Percentiles rank a stretch among this genome's conserved stretches.
Evolutionary conservation across 371 early-diverging fungal species (phyloP).

Genomic region (Umbelopsis sp.): DNA sequence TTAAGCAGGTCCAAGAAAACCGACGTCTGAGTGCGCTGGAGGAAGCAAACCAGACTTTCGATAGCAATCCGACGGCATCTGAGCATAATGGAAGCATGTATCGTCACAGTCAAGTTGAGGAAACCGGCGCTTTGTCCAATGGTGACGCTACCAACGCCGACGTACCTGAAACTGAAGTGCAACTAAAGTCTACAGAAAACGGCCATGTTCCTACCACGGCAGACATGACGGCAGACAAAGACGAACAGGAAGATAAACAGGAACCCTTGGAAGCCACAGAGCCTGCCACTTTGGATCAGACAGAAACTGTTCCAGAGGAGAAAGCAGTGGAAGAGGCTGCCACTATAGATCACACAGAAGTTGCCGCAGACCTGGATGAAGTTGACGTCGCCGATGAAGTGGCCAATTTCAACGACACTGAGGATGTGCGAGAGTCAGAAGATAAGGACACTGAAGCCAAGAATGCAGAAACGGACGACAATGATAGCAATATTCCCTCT

Average conservation of each 20-base stretch:
- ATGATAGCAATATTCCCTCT: constrained; percentile 63
- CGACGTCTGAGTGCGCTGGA: constrained; percentile 17
- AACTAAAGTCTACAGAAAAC: no score
- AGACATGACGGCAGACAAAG: neutral
- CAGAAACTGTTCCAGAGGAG: neutral
- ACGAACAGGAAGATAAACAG: constrained; percentile 23
- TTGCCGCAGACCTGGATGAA: no score
- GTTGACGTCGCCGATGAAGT: no score
- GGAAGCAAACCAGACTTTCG: constrained; percentile 25
- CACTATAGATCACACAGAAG: neutral
- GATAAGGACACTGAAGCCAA: neutral
- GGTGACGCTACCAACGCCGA: no score
- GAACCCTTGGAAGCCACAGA: constrained; percentile 35
- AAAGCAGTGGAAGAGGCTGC: constrained; percentile 28
- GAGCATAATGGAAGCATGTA: constrained; percentile 27
- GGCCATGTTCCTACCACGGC: no score
- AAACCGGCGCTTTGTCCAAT: neutral
- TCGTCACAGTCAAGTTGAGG: neutral
- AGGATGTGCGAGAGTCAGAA: no score
- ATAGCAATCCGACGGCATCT: constrained; percentile 22
- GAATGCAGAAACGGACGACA: neutral
- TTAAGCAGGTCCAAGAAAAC: constrained; percentile 19
- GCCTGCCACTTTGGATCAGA: neutral
- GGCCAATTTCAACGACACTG: no score
- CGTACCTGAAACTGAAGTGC: no score